These are phyloP conservation scores for Bjerkandera adusta DNA, from an alignment of 1,284 basidiomycete species.

Conservation along the genomic window DNA sequence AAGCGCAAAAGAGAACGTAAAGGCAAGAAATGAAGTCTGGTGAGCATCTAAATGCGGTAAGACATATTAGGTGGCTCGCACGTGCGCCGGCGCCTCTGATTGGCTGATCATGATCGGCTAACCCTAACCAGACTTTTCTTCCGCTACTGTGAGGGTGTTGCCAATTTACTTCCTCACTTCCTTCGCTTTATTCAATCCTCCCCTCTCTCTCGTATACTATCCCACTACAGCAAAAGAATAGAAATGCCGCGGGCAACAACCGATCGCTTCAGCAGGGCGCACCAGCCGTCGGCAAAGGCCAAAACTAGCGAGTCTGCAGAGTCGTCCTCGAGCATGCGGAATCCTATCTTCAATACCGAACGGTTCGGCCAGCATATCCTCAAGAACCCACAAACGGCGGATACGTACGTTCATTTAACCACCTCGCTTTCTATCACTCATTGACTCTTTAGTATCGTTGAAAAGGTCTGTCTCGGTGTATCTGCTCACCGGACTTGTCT, in stretches of 20 bases:
- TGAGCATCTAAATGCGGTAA: too few relatives aligned
- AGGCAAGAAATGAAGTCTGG: too few relatives aligned
- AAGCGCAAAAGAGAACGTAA: too few relatives aligned
- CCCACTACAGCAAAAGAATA: neutral
- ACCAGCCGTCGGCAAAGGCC: slow-evolving; percentile 71
- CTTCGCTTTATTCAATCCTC: neutral
- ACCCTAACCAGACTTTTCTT: too few relatives aligned
- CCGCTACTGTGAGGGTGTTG: too few relatives aligned
- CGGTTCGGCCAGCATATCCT: slow-evolving; percentile 97
- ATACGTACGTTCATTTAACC: slow-evolving; percentile 59
- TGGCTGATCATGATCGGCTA: too few relatives aligned
- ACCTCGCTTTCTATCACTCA: slow-evolving; percentile 9
- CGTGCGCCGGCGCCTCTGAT: too few relatives aligned
- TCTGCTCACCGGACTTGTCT: too few relatives aligned
- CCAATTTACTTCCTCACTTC: too few relatives aligned
- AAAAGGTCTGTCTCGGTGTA: slow-evolving; percentile 56
- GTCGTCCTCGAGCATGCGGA: slow-evolving; percentile 50
- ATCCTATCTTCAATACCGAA: slow-evolving; percentile 92
- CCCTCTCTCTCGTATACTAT: too few relatives aligned
- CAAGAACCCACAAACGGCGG: slow-evolving; percentile 89
- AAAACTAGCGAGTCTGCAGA: slow-evolving; percentile 41
- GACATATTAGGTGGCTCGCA: too few relatives aligned
- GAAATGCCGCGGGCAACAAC: slow-evolving; percentile 91
- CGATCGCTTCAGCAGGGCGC: slow-evolving; percentile 75
- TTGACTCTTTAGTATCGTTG: slow-evolving; percentile 65